phyloP scores from a whole-genome alignment of 352 stramenopile genomes.

The Synura sp. region DNA sequence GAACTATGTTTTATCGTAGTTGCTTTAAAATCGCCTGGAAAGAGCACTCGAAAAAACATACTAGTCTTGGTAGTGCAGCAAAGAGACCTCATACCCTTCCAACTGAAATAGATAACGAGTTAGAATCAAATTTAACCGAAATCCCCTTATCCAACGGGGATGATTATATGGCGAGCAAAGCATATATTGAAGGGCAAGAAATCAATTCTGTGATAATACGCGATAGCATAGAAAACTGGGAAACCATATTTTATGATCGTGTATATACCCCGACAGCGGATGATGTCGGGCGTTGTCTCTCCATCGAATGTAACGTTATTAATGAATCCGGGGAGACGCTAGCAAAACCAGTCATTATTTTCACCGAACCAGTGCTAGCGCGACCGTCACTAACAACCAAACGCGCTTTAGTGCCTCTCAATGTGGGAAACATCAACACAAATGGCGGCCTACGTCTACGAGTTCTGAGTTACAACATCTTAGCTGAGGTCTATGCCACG shows the following conservation, averaged over 20 bases:
- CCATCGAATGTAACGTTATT: not conserved
- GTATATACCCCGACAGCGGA: not conserved
- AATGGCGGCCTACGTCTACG: conserved; percentile 54
- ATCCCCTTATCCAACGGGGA: no score
- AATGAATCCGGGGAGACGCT: not conserved
- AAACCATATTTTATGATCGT: no score
- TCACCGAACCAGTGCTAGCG: not conserved
- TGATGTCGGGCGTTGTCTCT: not conserved
- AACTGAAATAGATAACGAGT: no score
- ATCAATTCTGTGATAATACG: no score
- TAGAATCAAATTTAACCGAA: no score
- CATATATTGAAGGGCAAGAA: no score
- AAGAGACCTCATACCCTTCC: no score
- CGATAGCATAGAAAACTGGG: no score
- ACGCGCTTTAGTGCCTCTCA: not conserved
- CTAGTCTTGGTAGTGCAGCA: no score
- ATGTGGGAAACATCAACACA: not conserved
- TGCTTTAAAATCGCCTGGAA: not conserved
- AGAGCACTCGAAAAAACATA: not conserved
- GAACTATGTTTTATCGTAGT: not conserved
- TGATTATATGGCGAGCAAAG: no score
- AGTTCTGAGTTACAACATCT: conserved; percentile 71
- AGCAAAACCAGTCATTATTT: not conserved
- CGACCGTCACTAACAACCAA: not conserved
- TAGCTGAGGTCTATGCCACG: conserved; percentile 77